Conservation (phyloP, 2,329 filamentous ascomycete genomes). For the Cladophialophora exuberans region DNA sequence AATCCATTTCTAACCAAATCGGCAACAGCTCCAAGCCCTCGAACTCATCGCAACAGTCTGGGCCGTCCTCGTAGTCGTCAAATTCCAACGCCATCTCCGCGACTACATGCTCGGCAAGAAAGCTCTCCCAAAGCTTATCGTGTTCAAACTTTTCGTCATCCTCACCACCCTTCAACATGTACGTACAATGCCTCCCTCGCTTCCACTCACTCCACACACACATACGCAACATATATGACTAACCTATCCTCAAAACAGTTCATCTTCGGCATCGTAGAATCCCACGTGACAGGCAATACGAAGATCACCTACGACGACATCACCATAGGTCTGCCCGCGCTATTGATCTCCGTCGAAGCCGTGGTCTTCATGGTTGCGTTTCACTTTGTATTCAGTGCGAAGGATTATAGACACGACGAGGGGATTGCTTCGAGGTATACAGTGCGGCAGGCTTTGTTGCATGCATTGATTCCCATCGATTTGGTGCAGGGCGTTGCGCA, state of each 20-base stretch:
- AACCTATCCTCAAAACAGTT: slow-evolving; percentile 56
- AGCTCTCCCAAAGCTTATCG: slow-evolving; percentile 46
- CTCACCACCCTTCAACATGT: slow-evolving; percentile 79
- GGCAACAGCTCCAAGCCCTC: slow-evolving; percentile 46
- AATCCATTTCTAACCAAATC: neutral
- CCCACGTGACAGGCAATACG: slow-evolving; percentile 60
- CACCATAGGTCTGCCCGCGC: slow-evolving; percentile 75
- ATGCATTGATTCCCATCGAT: slow-evolving; percentile 23
- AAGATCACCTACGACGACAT: slow-evolving; percentile 64
- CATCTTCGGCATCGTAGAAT: slow-evolving; percentile 64
- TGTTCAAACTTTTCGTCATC: slow-evolving; percentile 87
- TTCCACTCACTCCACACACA: too few relatives aligned
- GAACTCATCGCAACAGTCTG: slow-evolving; percentile 17
- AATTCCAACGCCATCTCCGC: slow-evolving; percentile 85
- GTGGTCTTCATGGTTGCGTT: slow-evolving; percentile 75
- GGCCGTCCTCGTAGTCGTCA: slow-evolving; percentile 71
- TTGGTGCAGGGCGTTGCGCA: slow-evolving; percentile 37
- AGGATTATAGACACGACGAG: slow-evolving; percentile 15
- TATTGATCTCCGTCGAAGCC: slow-evolving; percentile 83
- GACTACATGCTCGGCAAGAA: slow-evolving; percentile 64
- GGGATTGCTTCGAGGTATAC: neutral
- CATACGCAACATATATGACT: too few relatives aligned
- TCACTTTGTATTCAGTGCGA: slow-evolving; percentile 74
- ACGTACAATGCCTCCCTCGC: neutral
- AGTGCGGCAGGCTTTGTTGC: slow-evolving; percentile 6